Evolutionary conservation across 495 filamentous ascomycete species (phyloP).

Genomic region (Hypoxylon subgilvum): DNA sequence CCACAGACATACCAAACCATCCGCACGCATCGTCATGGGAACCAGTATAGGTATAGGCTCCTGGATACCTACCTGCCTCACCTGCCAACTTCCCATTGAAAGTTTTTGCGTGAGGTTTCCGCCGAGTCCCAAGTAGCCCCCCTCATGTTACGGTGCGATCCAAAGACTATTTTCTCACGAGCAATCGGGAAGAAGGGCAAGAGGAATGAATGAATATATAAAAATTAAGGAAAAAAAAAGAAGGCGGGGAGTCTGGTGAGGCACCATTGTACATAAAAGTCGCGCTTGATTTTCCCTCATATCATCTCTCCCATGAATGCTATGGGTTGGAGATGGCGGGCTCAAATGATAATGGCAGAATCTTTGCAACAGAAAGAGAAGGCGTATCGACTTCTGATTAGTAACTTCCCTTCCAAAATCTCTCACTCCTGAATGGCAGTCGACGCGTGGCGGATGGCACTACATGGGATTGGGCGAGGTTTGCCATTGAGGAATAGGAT

Average conservation of each 20-base stretch:
- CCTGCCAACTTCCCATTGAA: too few relatives aligned
- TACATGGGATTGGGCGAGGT: background rate
- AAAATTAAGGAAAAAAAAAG: constrained; percentile 4
- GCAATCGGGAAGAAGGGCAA: constrained; percentile 25
- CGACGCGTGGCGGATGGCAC: constrained; percentile 3
- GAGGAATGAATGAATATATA: background rate
- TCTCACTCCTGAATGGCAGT: constrained; percentile 7
- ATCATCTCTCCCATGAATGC: background rate
- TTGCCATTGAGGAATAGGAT: constrained; percentile 1
- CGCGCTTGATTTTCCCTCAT: constrained; percentile 11
- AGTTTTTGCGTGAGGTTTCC: constrained; percentile 18
- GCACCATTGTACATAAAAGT: constrained; percentile 25
- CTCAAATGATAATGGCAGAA: constrained; percentile 22
- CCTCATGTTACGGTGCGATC: constrained; percentile 12
- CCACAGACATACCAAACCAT: constrained; percentile 4
- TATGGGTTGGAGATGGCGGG: constrained; percentile 2
- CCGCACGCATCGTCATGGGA: constrained; percentile 7
- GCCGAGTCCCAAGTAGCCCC: constrained; percentile 11
- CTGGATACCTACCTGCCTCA: constrained; percentile 2
- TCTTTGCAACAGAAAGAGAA: constrained; percentile 5
- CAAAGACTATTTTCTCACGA: constrained; percentile 24
- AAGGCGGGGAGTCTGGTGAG: constrained; percentile 11
- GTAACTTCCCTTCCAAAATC: background rate
- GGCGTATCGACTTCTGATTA: constrained; percentile 14
- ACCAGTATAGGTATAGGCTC: constrained; percentile 2